Evolutionary conservation across 768 basidiomycete genomes (phyloP), one percentile per base, ranked within the genome.

Genomic region (Strobilomyces echinocephalus): DNA sequence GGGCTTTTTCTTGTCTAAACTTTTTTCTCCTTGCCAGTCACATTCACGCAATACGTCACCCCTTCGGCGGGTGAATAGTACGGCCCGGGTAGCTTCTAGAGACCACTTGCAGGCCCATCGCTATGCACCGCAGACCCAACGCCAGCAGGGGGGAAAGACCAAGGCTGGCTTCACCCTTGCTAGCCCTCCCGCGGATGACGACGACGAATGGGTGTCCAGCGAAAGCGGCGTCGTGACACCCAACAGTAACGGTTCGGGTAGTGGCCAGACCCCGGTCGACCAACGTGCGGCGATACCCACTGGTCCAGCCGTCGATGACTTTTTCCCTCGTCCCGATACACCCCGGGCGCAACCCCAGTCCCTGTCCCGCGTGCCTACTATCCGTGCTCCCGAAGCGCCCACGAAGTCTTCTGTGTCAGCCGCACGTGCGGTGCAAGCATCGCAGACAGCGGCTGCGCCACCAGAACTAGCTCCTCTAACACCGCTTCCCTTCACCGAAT

Each of bases 171-270:
- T 88, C 62, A 79, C 79, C 12, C 74, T 87, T 52, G 74, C 83
- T 9, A 78, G 74, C 47, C 72, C 78, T 30, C 72, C 70, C 38
- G 76, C 69, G 24, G 77, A 74, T 36, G 77, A 74, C 12, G 85
- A 87, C 11, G 85, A 87, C 51, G 88, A 82, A 52, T 89, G 87
- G 87, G 77, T 86, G 1, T 89, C 87, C 26, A 87, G 83, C 64
- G 86, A 87, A 68, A 88, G 86, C 61, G 87, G 85, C 8, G 84
- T 80, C 0, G 85, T 73, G 1, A 89, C 87, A 2, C 88, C 87
- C 5, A 78, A 77, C 59, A 71, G 74, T 12, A 55, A 71, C 46
- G 75, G 74, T 36, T 79, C 80, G 1, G 77, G 78, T 46, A 74
- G 74, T 18, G 73, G 52, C 18, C 64, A 55, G 35, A 70, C 71